Evolutionary conservation across 2,329 filamentous ascomycete species (phyloP).

Genomic region (Beauveria brongniartii): DNA sequence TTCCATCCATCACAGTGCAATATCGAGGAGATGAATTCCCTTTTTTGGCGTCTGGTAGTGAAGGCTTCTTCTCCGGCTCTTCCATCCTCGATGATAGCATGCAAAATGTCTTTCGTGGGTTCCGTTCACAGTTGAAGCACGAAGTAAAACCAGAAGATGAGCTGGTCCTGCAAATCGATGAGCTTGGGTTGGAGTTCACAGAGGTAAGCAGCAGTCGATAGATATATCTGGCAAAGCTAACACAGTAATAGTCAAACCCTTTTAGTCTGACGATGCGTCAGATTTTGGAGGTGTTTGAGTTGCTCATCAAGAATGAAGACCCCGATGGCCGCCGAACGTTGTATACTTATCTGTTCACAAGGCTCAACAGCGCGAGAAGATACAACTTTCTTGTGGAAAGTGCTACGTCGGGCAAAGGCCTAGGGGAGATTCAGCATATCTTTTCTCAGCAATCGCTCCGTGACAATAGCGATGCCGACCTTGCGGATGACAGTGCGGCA

Average conservation of each 20-base stretch:
- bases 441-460: conserved; percentile 18
- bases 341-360: conserved; percentile 35
- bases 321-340: conserved; percentile 29
- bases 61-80: conserved; percentile 37
- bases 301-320: conserved; percentile 36
- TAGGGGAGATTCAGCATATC: conserved; percentile 32
- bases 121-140: conserved; percentile 37
- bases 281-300: conserved; percentile 34
- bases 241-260: conserved; percentile 25
- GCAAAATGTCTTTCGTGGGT: conserved; percentile 33
- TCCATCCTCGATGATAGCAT: conserved; percentile 36
- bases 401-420: conserved; percentile 31
- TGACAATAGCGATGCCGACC: background rate
- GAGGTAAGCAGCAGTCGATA: conserved; percentile 30
- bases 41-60: conserved; percentile 27
- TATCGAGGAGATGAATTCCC: conserved; percentile 37
- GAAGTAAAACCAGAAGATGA: conserved; percentile 40
- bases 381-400: conserved; percentile 33
- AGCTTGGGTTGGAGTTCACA: conserved; percentile 44
- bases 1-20: conserved; percentile 32
- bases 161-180: conserved; percentile 42
- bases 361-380: conserved; percentile 30
- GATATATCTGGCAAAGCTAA: conserved; percentile 18
- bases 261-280: conserved; percentile 31
- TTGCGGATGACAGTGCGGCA: conserved; percentile 13